Evolutionary conservation across 1,139 yeast species (phyloP), one percentile per base, ranked within the genome.

Genomic region (Suhomyces yuchorum): DNA sequence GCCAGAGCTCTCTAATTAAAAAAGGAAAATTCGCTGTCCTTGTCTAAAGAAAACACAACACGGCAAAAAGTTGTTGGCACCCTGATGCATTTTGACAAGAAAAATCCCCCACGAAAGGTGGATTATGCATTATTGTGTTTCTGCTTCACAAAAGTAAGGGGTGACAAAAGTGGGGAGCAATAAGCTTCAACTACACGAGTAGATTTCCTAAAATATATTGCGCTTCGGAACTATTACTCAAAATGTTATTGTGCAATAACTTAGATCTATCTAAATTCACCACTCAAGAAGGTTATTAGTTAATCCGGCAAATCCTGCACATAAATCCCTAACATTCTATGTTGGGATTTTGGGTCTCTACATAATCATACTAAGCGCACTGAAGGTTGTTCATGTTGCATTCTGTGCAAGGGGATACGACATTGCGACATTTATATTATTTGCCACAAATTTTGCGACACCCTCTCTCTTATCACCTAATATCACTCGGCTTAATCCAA

Each of bases 361-460:
- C 34, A 30, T n/a, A 30, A 30, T 14, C 12, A 3, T 26, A 11
- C 30, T 12, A 4, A 26, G 14, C 4, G 30, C 30, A 6, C 4
- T 11, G 3, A 11, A 3, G 14, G 4, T 2, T 11, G 23, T 7
- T 20, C 23, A 20, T 26, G 30, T 26, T 26, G 30, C 30, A 26
- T 26, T 12, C 3, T 3, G 14, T 26, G 4, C 30, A 30, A 15
- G 34, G 34, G 34, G 17, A 30, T 18, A n/a, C 34, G 34, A 30
- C 34, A 30, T 37, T 15, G 30, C 39, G 39, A 37, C 39, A 37
- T 37, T 23, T 22, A 8, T 9, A n/a, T 17, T 20, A 22, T 37
- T 37, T 37, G 39, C 39, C 39, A 37, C 39, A 37, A 11, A 22
- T 14, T 12, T 14, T 30, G 39, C 39, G 39, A 37, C 39, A 37